Evolutionary conservation across 2,329 filamentous ascomycete species (phyloP), one percentile per base, ranked within the genome.

Genomic region (Xylaria digitata): DNA sequence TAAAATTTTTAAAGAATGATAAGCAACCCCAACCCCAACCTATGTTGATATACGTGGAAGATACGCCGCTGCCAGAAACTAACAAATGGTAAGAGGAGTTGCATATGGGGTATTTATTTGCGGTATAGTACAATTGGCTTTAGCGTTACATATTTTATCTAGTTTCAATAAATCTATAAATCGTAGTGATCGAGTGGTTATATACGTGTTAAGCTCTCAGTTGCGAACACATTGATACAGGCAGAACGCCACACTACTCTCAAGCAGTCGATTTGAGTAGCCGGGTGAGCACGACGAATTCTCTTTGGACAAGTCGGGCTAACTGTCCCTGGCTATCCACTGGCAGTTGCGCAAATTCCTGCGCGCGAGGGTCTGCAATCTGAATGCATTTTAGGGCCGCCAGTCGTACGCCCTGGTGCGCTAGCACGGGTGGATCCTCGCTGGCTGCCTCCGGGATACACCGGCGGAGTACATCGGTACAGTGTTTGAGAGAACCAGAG

Each of bases 401-500:
- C 1, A 78, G 66, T 54, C 82, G 82, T 5, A 92, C 70, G 1
- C 75, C 66, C 1, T 80, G 82, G 8, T 79, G 68, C 0, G 85
- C 78, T 26, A 70, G 59, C 17, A 92, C 81, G 0, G 80, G 78
- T 1, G 85, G 84, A 0, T 81, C 68, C 74, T 92, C 89, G 53
- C 78, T 76, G 19, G 80, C 68, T 86, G 92, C 89, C 73, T 90
- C 87, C 1, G 83, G 81, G n/a, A 87, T 81, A 74, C 85, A 86
- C 67, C 80, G 83, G n/a, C 82, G 83, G 68, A 87, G 78, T 23
- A 80, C 83, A 65, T 81, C 80, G 60, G 77, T 82, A 75, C 82
- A 88, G 68, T 80, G 76, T 54, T 64, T 72, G 63, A 82, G 77
- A 69, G 85, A 79, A 0, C 77, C 72, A 0, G 83, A 82, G 4